Percentiles rank a stretch among this genome's conserved stretches.
Evolutionary conservation across 2,329 filamentous ascomycete genomes (phyloP).

Genomic region (Canariomyces notabilis): DNA sequence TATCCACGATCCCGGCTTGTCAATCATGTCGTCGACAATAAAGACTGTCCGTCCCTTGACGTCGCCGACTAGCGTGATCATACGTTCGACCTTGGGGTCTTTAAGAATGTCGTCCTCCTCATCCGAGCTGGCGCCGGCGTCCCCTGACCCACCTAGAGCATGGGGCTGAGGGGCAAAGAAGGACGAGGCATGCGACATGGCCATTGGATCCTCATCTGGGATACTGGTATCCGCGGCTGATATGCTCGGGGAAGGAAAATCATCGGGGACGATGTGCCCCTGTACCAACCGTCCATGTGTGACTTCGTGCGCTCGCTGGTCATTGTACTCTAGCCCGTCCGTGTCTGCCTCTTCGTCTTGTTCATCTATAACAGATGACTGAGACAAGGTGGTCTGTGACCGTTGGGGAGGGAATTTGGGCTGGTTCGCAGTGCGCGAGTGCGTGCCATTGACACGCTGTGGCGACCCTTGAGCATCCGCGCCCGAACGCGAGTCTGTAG

Average conservation of each 20-base stretch:
- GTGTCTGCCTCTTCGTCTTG: conserved; percentile 36
- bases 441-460: conserved; percentile 29
- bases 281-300: conserved; percentile 87
- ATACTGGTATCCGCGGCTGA: conserved; percentile 64
- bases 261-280: conserved; percentile 91
- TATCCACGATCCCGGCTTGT: conserved; percentile 95
- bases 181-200: conserved; percentile 71
- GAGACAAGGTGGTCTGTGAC: conserved; percentile 30
- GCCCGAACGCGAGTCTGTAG: conserved; percentile 30
- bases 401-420: conserved; percentile 28
- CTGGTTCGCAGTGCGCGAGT: conserved; percentile 15
- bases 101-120: conserved; percentile 89
- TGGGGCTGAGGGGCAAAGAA: conserved; percentile 67
- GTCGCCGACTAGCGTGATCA: conserved; percentile 95
- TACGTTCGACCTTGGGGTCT: conserved; percentile 78
- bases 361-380: conserved; percentile 34
- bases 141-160: conserved; percentile 76
- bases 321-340: conserved; percentile 56
- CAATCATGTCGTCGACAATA: conserved; percentile 98
- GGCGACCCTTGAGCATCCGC: conserved; percentile 43
- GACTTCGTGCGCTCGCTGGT: conserved; percentile 80
- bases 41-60: conserved; percentile 84
- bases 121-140: conserved; percentile 77
- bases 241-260: conserved; percentile 73
- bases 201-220: conserved; percentile 76